Conservation (phyloP, 208 protist species). For the Crithidia expoeki region DNA sequence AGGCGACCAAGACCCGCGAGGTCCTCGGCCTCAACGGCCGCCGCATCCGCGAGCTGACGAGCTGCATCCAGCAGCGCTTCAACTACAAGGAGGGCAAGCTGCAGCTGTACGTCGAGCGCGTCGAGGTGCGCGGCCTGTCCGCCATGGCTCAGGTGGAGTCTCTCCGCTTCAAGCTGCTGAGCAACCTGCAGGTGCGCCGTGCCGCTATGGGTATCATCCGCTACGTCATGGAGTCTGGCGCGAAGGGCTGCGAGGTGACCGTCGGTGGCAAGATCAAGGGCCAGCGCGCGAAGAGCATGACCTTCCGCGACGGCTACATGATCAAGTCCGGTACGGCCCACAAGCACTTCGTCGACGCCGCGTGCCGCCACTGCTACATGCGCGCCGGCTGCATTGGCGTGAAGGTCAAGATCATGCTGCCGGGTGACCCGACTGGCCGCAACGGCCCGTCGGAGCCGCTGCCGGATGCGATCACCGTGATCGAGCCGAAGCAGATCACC, state of each 20-base stretch:
- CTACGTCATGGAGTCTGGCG: slow-evolving; percentile 98
- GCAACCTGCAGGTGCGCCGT: slow-evolving; percentile 97
- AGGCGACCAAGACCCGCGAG: slow-evolving; percentile 96
- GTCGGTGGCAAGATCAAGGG: slow-evolving; percentile 99
- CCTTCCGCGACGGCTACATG: slow-evolving; percentile 99
- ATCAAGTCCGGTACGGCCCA: slow-evolving; percentile 96
- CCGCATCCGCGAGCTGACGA: slow-evolving; percentile 98
- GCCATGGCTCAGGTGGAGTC: slow-evolving; percentile 99
- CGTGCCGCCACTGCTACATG: slow-evolving; percentile 97
- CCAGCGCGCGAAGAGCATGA: slow-evolving; percentile 99
- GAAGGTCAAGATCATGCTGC: slow-evolving; percentile 99
- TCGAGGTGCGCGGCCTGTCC: slow-evolving; percentile 97
- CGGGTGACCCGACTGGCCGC: slow-evolving; percentile 86
- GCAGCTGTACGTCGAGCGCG: slow-evolving; percentile 97
- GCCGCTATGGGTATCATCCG: slow-evolving; percentile 99
- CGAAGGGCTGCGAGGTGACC: slow-evolving; percentile 99
- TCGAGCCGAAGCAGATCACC: slow-evolving; percentile 44
- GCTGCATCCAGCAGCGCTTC: slow-evolving; percentile 98
- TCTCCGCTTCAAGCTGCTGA: slow-evolving; percentile 98
- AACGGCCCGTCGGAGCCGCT: slow-evolving; percentile 61
- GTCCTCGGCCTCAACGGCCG: slow-evolving; percentile 97
- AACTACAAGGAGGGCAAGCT: slow-evolving; percentile 96
- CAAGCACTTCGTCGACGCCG: slow-evolving; percentile 95
- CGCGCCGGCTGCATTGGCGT: slow-evolving; percentile 98
- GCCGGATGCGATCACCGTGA: slow-evolving; percentile 83